Base-by-base conservation (phyloP, 352 stramenopile species). In the Thalassiosira mediterranea region DNA sequence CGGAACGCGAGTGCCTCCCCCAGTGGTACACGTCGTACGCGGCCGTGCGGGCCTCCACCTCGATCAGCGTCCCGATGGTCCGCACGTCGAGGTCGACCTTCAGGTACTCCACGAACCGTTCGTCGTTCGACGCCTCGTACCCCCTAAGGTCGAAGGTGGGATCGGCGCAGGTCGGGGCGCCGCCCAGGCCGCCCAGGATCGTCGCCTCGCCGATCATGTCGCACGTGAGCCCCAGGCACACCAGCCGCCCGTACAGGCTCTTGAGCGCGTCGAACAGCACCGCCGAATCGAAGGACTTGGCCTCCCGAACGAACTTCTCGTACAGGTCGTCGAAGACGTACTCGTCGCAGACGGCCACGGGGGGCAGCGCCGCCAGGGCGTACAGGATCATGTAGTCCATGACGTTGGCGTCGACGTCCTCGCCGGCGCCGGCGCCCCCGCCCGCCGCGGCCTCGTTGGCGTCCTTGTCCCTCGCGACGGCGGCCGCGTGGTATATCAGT, bases 81-180 rank as follows among this genome's bases (percentile, higher is more conserved):
- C 74, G 66, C 11, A 82, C 46, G 56, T 86, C 77, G 40, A 86
- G 63, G 69, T 86, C 77, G 25, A 81, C 53, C 11, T 70, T 69
- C 10, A 79, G 37, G 17, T 42, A 46, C 15, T 61, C 32, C 13
- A 46, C 15, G 17, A 76, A 72, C 15, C 29, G 7, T 4, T 48
- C 31, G 3, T 21, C 10, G 47, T 57, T 38, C 1, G 47, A 48
- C 1, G 0, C 17, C 13, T 3, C 19, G 25, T 73, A 79, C 29
- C 25, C 59, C 4, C 53, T 42, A 21, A 71, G 51, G 23, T 81
- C 26, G 10, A 44, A 3, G 5, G 3, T n/a, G 21, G 64, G 31
- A 42, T 62, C 40, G 13, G 23, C 1, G 59, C 72, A 81, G 2
- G 19, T 63, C 13, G 60, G 52, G 11, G 47, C 23, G 5, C 10